Base-by-base conservation (phyloP, 805 yeast species). In the Saccharomyces eubayanus region DNA sequence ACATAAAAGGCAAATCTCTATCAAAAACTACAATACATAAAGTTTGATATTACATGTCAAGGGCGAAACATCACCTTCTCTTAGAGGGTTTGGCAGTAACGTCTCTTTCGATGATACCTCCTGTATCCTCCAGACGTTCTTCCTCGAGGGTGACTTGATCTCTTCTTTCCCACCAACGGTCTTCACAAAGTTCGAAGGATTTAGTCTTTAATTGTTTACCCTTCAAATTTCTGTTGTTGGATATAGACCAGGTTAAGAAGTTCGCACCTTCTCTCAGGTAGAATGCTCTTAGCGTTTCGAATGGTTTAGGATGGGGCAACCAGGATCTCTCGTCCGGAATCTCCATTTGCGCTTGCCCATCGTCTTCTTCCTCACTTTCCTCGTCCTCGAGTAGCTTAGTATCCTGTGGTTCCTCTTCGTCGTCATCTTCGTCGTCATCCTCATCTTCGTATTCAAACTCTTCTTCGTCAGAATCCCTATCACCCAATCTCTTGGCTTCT, bases 121-220 rank as follows among this genome's bases (percentile, higher is more conserved):
- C 95, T 56, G 89, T 91, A 62, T 90, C 96, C 70, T 92, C 97
- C 62, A 88, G 72, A 65, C 83, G 82, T 61, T 92, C 98, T 72
- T 92, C 99, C 50, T 88, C 87, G 45, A 82, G 78, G 67, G 95
- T 84, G 27, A 92, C 84, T 63, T 84, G 92, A 62, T 92, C 98
- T 73, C 97, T 83, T 74, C 98, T 86, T 68, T 92, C 98, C 98
- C 98, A 92, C 94, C 96, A 92, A 73, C 99, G 82, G 60, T 86
- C 92, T 71, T 91, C 96, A 68, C 94, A 86, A 56, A 92, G 72
- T 57, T 90, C 97, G 66, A 92, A 92, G 0, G 97, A 85, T 47
- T 88, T 86, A 53, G 85, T 84, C 73, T 92, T 91, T 69, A 92
- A 78, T 64, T 87, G 85, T 68, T 92, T 92, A 52, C 97, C 98